A percentile compares a stretch with the other conserved stretches of the same genome.
These are phyloP conservation scores for Alternaria sp. DNA, from an alignment of 2,329 filamentous ascomycete genomes.

Conservation along the genomic window DNA sequence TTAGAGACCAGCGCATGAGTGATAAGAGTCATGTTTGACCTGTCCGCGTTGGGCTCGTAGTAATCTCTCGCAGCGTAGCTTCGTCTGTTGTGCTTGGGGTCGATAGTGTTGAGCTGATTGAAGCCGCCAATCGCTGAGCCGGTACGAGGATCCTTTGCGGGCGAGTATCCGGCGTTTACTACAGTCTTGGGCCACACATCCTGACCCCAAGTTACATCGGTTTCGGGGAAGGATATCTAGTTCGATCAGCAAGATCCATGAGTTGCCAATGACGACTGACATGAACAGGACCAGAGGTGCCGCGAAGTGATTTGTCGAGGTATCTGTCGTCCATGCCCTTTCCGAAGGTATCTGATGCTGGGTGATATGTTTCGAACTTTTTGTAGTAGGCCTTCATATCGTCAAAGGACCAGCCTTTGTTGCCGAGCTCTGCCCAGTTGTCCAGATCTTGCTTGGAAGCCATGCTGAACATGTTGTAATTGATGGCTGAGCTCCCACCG, in stretches of 20 bases:
- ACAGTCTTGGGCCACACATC: constrained; percentile 38
- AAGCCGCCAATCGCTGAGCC: constrained; percentile 40
- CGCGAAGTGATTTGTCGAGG: constrained; percentile 29
- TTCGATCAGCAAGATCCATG: background rate
- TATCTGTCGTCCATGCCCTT: constrained; percentile 33
- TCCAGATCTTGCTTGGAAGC: constrained; percentile 40
- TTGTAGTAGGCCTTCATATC: constrained; percentile 43
- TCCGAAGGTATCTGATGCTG: constrained; percentile 23
- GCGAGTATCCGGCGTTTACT: constrained; percentile 31
- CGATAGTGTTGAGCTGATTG: constrained; percentile 37
- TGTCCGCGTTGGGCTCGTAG: constrained; percentile 42
- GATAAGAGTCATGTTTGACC: constrained; percentile 57
- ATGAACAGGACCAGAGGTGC: constrained; percentile 34
- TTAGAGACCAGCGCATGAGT: constrained; percentile 56
- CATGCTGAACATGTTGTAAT: constrained; percentile 40
- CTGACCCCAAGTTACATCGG: constrained; percentile 28
- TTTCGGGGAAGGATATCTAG: constrained; percentile 30
- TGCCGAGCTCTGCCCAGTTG: constrained; percentile 51
- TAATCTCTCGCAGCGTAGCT: constrained; percentile 49
- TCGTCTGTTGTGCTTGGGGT: constrained; percentile 29
- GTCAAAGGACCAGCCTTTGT: constrained; percentile 47
- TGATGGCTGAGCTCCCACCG: constrained; percentile 50
- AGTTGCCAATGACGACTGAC: constrained; percentile 10
- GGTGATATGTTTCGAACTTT: constrained; percentile 46
- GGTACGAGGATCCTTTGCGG: constrained; percentile 31